Evolutionary conservation across 1,139 yeast species (phyloP).

Genomic region (Blastobotrys malaysiensis): DNA sequence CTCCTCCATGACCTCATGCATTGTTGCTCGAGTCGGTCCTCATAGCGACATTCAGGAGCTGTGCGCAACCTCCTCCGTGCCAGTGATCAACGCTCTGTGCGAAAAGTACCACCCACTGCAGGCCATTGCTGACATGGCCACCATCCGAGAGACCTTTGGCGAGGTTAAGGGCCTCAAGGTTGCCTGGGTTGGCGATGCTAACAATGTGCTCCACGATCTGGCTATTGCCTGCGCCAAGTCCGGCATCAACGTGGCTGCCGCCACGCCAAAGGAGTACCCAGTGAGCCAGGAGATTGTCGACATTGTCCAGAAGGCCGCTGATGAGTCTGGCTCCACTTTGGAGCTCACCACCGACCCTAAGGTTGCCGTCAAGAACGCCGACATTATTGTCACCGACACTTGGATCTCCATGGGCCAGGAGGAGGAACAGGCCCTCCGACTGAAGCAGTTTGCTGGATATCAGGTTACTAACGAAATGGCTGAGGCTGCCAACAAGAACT

Average conservation of each 20-base stretch:
- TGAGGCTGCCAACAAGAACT: constrained; percentile 56
- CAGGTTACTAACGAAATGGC: constrained; percentile 72
- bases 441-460: constrained; percentile 79
- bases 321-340: constrained; percentile 47
- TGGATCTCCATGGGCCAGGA: constrained; percentile 99
- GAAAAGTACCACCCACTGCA: constrained; percentile 92
- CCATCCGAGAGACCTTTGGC: constrained; percentile 73
- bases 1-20: constrained; percentile 91
- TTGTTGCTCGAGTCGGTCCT: constrained; percentile 89
- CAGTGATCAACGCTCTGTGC: constrained; percentile 89
- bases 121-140: constrained; percentile 85
- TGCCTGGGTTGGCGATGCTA: constrained; percentile 96
- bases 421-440: constrained; percentile 59
- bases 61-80: constrained; percentile 63
- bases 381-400: constrained; percentile 91
- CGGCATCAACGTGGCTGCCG: constrained; percentile 78
- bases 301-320: constrained; percentile 50
- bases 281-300: constrained; percentile 54
- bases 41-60: constrained; percentile 79
- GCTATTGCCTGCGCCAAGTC: constrained; percentile 83
- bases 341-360: constrained; percentile 68
- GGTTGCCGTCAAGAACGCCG: constrained; percentile 65
- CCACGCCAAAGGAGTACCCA: constrained; percentile 71
- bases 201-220: constrained; percentile 90
- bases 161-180: constrained; percentile 60